Evolutionary conservation across 495 filamentous ascomycete species (phyloP).

Genomic region (Cudoniella acicularis): DNA sequence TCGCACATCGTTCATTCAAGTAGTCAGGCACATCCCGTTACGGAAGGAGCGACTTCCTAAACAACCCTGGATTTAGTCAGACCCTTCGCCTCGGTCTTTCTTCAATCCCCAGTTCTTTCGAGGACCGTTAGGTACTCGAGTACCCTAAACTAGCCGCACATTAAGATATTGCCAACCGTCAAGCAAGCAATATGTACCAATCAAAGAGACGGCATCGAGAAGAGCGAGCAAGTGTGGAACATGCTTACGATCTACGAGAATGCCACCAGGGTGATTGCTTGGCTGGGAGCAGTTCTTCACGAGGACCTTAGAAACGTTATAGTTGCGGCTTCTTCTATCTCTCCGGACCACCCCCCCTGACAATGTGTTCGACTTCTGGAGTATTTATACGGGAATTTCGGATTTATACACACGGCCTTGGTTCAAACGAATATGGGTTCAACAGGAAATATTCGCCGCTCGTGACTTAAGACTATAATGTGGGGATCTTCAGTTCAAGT

Average conservation of each 20-base stretch:
- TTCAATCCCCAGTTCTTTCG: no score
- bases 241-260: neutral
- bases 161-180: no score
- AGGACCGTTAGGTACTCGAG: no score
- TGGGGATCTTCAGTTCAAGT: neutral
- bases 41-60: no score
- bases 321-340: neutral
- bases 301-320: neutral
- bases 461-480: neutral
- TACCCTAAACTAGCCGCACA: no score
- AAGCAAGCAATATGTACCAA: neutral
- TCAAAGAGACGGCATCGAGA: neutral
- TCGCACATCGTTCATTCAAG: no score
- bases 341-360: neutral
- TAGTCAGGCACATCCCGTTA: no score
- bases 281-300: neutral
- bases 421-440: neutral
- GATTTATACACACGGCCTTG: neutral
- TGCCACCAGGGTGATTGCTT: neutral
- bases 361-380: neutral
- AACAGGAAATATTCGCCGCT: neutral
- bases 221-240: neutral
- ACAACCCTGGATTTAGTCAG: no score
- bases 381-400: neutral
- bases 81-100: no score